Evolutionary conservation across 306 rosid genomes (phyloP).

Genomic region (Vachellia pachyceras): DNA sequence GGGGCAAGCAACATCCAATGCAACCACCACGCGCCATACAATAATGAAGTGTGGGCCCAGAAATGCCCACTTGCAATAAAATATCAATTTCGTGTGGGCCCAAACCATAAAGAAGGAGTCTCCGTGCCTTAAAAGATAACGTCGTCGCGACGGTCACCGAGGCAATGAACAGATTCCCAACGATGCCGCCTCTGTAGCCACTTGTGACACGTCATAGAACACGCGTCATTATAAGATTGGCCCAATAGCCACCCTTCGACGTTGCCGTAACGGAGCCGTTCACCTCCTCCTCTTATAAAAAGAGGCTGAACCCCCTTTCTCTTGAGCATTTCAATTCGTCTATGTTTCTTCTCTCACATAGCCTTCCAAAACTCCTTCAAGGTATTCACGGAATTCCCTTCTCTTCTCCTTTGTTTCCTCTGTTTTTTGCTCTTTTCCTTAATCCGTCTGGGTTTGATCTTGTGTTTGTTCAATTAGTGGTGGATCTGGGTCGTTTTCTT

Average conservation of each 20-base stretch:
- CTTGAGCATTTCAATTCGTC: not conserved
- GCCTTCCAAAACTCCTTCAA: constrained; percentile 2
- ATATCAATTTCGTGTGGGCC: not conserved
- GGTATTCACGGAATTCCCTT: constrained; percentile 9
- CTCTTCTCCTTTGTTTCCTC: not conserved
- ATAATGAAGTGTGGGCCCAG: not conserved
- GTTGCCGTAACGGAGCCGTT: constrained; percentile 21
- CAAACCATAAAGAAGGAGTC: not conserved
- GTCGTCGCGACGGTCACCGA: not conserved
- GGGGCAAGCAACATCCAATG: too few species aligned
- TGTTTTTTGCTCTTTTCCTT: not conserved
- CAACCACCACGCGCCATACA: not conserved
- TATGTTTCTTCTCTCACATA: not conserved
- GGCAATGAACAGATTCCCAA: constrained; percentile 25
- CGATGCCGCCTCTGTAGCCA: not conserved
- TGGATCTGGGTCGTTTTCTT: not conserved
- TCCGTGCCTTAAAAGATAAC: not conserved
- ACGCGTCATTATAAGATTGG: constrained; percentile 38
- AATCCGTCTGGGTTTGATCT: not conserved
- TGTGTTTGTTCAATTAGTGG: not conserved
- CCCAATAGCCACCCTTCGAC: too few species aligned
- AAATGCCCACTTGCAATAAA: constrained; percentile 8
- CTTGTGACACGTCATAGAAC: not conserved
- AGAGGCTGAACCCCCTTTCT: accelerated
- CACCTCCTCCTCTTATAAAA: constrained; percentile 32